Base-by-base conservation (phyloP, 2,329 filamentous ascomycete genomes). In the Parascedosporium putredinis region DNA sequence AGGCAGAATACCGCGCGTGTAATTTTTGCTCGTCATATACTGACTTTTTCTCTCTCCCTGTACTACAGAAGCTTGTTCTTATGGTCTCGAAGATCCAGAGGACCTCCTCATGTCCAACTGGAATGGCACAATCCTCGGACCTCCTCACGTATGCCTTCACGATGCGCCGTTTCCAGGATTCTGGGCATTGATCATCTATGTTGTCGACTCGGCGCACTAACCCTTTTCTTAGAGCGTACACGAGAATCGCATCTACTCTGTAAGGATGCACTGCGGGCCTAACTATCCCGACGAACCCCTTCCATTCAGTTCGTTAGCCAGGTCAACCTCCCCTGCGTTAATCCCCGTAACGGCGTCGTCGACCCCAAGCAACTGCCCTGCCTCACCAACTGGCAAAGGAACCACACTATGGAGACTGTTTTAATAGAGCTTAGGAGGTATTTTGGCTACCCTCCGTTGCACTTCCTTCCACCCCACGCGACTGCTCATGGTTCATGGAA, bases 171-270 rank as follows among this genome's bases (percentile, higher is more conserved):
- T 18, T 7, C 43, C 8, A 24, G 12, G 27, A 7, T 31, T 7
- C 12, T 6, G 12, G 7, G 27, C 6, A 12, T 12, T 31, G 12
- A 31, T 31, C 27, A 31, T 12, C 27, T 12, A 31, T 12, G 7
- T 31, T 7, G 12, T 38, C 20, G 18, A 22, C 38, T 49, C 23
- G 48, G 16, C 43, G 34, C 18, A 40, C 49, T 36, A 46, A 45
- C 34, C 53, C 34, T n/a, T 20, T 2, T 10, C 36, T 38, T 62
- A 93, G 87, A 95, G 89, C 68, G 89, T 84, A 54, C 91, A 97
- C 66, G 93, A 98, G 75, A 98, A 98, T 71, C 86, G 93, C 62
- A 98, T 98, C 72, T 98, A 98, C 76, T 94, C 88, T 58, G 79
- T 98, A 60, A 94, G 91, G 69, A 95, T 98, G 73, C 85, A 95